A percentile compares a stretch with the other conserved stretches of the same genome.
phyloP scores from a whole-genome alignment of 2,329 filamentous ascomycete genomes.

The Cladosporium velox region DNA sequence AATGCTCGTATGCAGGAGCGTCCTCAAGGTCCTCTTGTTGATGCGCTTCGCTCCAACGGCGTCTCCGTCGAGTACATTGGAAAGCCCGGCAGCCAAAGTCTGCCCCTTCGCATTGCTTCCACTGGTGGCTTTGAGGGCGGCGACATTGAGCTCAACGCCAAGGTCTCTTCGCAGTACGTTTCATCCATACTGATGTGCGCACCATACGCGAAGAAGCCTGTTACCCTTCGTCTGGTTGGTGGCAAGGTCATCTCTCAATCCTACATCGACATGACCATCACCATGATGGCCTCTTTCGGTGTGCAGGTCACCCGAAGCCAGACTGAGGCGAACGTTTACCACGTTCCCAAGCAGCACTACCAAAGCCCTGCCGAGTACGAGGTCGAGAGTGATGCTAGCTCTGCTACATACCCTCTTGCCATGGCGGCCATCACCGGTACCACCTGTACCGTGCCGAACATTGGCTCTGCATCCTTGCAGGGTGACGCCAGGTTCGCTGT shows the following conservation, averaged over 20 bases:
- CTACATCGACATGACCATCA: conserved; percentile 98
- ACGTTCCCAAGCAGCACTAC: conserved; percentile 84
- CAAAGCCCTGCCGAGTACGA: conserved; percentile 81
- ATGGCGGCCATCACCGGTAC: conserved; percentile 94
- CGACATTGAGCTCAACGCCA: conserved; percentile 86
- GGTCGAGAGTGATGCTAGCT: conserved; percentile 96
- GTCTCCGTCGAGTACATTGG: conserved; percentile 86
- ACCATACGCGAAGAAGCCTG: conserved; percentile 91
- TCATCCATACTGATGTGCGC: conserved; percentile 96
- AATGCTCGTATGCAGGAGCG: conserved; percentile 96
- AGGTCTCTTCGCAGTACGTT: conserved; percentile 98
- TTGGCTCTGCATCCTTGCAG: conserved; percentile 87
- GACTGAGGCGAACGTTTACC: conserved; percentile 85
- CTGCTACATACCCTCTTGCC: conserved; percentile 91
- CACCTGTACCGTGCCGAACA: conserved; percentile 94
- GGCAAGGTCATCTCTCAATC: conserved; percentile 95
- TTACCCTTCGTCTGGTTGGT: conserved; percentile 87
- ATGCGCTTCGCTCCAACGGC: conserved; percentile 83
- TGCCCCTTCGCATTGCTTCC: conserved; percentile 81
- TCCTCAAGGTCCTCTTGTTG: conserved; percentile 89
- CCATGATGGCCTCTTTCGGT: conserved; percentile 95
- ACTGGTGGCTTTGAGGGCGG: conserved; percentile 83
- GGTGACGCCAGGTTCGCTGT: conserved; percentile 93
- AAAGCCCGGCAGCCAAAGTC: conserved; percentile 75
- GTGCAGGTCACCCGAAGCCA: conserved; percentile 74